These are phyloP conservation scores for Lecanicillium sp. DNA, from an alignment of 2,329 filamentous ascomycete genomes.

Conservation along the genomic window DNA sequence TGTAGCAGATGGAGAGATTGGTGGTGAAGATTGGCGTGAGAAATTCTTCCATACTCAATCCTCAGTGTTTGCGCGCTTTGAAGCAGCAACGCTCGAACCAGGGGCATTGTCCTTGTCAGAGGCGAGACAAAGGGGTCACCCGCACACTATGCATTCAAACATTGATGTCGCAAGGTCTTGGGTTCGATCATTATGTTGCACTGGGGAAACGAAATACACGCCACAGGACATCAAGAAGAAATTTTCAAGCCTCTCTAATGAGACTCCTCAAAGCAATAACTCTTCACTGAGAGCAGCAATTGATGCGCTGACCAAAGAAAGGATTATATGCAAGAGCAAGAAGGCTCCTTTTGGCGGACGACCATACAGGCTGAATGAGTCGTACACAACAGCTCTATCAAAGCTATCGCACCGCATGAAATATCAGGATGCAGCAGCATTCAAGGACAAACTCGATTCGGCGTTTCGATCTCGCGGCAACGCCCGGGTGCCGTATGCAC, in stretches of 20 bases:
- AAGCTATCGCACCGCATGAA: conserved; percentile 48
- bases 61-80: conserved; percentile 50
- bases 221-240: conserved; percentile 40
- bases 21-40: conserved; percentile 42
- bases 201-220: conserved; percentile 40
- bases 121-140: conserved; percentile 3
- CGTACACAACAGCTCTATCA: conserved; percentile 47
- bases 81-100: conserved; percentile 42
- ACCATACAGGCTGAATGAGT: conserved; percentile 55
- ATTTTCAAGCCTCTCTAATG: conserved; percentile 39
- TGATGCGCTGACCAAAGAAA: conserved; percentile 37
- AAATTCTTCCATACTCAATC: conserved; percentile 46
- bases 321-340: conserved; percentile 53
- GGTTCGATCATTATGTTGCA: conserved; percentile 52
- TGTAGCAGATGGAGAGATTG: conserved; percentile 26
- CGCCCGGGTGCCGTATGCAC: conserved; percentile 45
- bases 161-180: conserved; percentile 46
- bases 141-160: too few species aligned
- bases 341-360: conserved; percentile 49
- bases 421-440: conserved; percentile 48
- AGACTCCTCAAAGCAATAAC: conserved; percentile 31
- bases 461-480: conserved; percentile 36
- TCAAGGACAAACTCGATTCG: conserved; percentile 53
- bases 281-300: conserved; percentile 40
- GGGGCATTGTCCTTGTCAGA: conserved; percentile 26